Evolutionary conservation across 768 basidiomycete species (phyloP).

Genomic region (Lactarius akahatsu): DNA sequence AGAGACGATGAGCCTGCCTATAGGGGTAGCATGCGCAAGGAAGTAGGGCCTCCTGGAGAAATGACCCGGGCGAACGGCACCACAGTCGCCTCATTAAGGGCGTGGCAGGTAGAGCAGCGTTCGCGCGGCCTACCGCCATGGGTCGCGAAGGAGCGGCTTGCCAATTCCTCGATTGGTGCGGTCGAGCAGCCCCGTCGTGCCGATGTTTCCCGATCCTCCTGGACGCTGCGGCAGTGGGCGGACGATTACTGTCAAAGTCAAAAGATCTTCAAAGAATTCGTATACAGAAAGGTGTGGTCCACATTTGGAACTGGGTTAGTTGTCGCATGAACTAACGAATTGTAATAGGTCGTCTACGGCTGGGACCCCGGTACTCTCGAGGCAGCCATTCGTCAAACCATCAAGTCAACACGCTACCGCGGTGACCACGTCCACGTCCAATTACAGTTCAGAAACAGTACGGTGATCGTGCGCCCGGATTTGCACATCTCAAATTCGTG

Average conservation of each 20-base stretch:
- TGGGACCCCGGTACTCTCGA: conserved; percentile 50
- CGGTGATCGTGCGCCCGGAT: conserved; percentile 65
- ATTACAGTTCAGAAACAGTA: conserved; percentile 47
- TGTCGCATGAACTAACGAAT: conserved; percentile 6
- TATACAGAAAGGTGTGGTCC: conserved; percentile 58
- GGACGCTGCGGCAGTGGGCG: conserved; percentile 55
- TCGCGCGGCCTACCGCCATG: conserved; percentile 55
- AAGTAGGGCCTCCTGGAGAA: conserved; percentile 46
- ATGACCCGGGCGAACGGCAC: conserved; percentile 43
- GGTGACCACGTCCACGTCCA: conserved; percentile 48
- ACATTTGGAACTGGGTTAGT: background rate
- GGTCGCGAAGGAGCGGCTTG: conserved; percentile 30
- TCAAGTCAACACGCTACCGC: conserved; percentile 42
- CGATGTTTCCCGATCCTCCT: conserved; percentile 31
- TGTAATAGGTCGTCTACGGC: conserved; percentile 50
- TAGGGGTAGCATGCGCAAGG: conserved; percentile 59
- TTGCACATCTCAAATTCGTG: conserved; percentile 66
- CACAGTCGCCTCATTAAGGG: conserved; percentile 45
- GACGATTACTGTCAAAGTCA: conserved; percentile 75
- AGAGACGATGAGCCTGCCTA: conserved; percentile 64
- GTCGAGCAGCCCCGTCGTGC: conserved; percentile 13
- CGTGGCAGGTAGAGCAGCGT: conserved; percentile 46
- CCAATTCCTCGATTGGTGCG: conserved; percentile 6
- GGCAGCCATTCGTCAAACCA: conserved; percentile 39
- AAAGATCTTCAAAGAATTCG: conserved; percentile 76